Base-by-base conservation (phyloP, 2,329 filamentous ascomycete species). In the Diplodia corticola region DNA sequence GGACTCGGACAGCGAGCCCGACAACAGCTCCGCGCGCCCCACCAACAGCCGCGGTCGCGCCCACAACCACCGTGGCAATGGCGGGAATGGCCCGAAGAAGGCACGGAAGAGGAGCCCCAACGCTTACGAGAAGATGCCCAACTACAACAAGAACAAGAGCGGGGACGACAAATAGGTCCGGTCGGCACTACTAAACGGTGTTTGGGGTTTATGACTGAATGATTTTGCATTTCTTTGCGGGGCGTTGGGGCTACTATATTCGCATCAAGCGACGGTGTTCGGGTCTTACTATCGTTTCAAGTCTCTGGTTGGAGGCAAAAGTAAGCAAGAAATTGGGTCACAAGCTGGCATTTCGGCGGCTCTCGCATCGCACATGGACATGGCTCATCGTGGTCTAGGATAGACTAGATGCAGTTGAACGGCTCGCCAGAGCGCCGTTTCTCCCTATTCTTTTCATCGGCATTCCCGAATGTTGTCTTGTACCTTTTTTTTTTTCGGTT, bases 121-220 rank as follows among this genome's bases (percentile, higher is more conserved):
- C 77, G 91, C 91, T 1, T 94, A 94, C 73, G 91, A 94, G 79
- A 90, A 89, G 77, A 85, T 92, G 76, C 88, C 88, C 12, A 87
- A 85, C 51, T 67, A 64, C 59, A 51, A 26, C 50, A 67, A 67
- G 51, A 64, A 64, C 28, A 63, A 63, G 48, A 20, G 49, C 22
- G 17, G 26, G 26, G 54, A n/a, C 20, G 53, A 26, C 51, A 55
- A 65, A 12, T 61, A 30, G 33, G 17, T 24, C 24, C 7, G 2
- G 55, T 15, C 20, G 20, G 33, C 22, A 20, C 9, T n/a, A 7
- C 12, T 24, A 22, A 2, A 15, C 4, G 26, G 26, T 20, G 22
- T 35, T 35, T 22, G 15, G 33, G 33, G 10, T 30, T 65, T 10
- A 51, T 59, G 54, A 59, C 6, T 46, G 46, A 65, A 65, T 35